phyloP scores from a whole-genome alignment of 2,329 filamentous ascomycete species.

The Sphaerulina populicola region DNA sequence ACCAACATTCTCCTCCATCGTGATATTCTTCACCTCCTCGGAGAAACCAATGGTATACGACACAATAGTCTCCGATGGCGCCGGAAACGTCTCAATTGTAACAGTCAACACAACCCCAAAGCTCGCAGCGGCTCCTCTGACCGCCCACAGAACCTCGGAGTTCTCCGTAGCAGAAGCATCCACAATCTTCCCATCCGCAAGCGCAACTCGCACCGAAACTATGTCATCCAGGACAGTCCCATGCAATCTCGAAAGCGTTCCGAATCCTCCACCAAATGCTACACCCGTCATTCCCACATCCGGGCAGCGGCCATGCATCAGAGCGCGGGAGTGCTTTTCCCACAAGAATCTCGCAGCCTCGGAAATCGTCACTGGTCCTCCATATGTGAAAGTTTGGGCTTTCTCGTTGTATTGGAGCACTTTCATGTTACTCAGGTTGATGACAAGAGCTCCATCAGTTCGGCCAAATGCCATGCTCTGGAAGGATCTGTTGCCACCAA shows the following conservation, averaged over 20 bases:
- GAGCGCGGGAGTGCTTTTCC: background rate
- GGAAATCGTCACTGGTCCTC: background rate
- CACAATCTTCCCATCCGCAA: conserved; percentile 34
- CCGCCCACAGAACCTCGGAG: conserved; percentile 22
- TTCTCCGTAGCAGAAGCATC: conserved; percentile 29
- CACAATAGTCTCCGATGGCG: background rate
- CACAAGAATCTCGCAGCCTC: background rate
- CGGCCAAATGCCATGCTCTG: background rate
- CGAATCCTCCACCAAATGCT: background rate
- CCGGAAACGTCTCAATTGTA: conserved; percentile 10
- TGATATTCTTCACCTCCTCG: background rate
- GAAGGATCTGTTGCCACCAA: background rate
- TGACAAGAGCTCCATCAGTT: background rate
- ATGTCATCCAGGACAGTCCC: background rate
- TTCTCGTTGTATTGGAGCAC: background rate
- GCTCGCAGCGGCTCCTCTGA: conserved; percentile 19
- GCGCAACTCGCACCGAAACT: conserved; percentile 26
- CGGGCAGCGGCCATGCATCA: background rate
- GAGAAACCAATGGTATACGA: background rate
- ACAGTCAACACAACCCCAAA: conserved; percentile 24
- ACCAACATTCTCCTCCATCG: background rate
- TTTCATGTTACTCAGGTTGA: background rate
- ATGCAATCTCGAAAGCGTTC: background rate
- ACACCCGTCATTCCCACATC: background rate
- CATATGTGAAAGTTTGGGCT: background rate